Evolutionary conservation across 108 stramenopile genomes (phyloP).

Genomic region (Cyclotella atomus): DNA sequence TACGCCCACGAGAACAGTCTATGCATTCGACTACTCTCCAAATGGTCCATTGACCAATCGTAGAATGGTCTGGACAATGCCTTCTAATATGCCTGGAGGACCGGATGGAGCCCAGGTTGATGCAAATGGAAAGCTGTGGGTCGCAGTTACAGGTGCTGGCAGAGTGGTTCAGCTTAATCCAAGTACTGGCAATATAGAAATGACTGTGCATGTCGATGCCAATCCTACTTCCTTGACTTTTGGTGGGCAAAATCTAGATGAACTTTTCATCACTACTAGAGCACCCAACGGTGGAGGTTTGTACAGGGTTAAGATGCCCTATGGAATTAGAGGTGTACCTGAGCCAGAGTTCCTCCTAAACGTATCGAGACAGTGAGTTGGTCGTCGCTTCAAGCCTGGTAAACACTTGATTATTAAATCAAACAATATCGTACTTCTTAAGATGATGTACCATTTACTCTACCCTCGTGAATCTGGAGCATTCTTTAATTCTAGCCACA

Average conservation of each 20-base stretch:
- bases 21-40: slow-evolving; percentile 68
- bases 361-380: too few species aligned
- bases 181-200: slow-evolving; percentile 41
- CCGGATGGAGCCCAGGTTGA: slow-evolving; percentile 77
- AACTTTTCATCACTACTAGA: slow-evolving; percentile 73
- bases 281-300: slow-evolving; percentile 74
- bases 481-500: too few species aligned
- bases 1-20: slow-evolving; percentile 68
- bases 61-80: slow-evolving; percentile 62
- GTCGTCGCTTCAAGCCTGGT: too few species aligned
- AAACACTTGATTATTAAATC: too few species aligned
- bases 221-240: slow-evolving; percentile 70
- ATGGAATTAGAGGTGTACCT: slow-evolving; percentile 63
- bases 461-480: too few species aligned
- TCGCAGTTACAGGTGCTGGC: slow-evolving; percentile 63
- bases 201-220: slow-evolving; percentile 58
- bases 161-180: slow-evolving; percentile 65
- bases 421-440: too few species aligned
- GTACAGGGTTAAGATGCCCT: slow-evolving; percentile 67
- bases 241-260: slow-evolving; percentile 64
- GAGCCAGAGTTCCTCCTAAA: slow-evolving; percentile 85
- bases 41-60: slow-evolving; percentile 48
- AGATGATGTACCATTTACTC: too few species aligned
- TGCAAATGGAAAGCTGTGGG: slow-evolving; percentile 64
- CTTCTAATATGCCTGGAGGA: slow-evolving; percentile 50